phyloP scores from a whole-genome alignment of 352 stramenopile species.

The Phytophthora macrochlamydospora region DNA sequence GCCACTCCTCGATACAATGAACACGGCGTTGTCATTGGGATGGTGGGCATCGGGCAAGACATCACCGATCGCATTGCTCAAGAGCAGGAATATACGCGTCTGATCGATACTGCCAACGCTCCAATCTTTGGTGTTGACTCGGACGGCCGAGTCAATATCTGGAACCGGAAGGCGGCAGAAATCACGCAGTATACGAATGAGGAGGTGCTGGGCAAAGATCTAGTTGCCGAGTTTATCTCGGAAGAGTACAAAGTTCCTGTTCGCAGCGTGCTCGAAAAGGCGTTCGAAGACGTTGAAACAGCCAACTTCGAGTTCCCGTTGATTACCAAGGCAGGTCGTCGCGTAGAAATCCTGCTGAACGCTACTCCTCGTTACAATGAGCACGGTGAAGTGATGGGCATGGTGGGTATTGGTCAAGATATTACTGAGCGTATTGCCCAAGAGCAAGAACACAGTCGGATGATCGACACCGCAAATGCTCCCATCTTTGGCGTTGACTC shows the following conservation, averaged over 20 bases:
- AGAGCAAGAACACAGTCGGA: conserved; percentile 2
- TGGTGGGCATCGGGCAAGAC: conserved; percentile 12
- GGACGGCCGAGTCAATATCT: conserved; percentile 45
- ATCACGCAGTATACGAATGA: conserved; percentile 58
- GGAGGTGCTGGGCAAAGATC: conserved; percentile 48
- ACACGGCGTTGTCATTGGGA: not conserved
- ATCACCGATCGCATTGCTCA: conserved; percentile 12
- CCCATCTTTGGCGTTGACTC: conserved; percentile 63
- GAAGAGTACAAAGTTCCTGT: conserved; percentile 29
- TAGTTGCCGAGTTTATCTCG: conserved; percentile 46
- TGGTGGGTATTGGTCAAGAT: not conserved
- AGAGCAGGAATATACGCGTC: conserved; percentile 21
- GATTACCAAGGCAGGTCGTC: conserved; percentile 32
- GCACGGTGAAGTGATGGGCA: conserved; percentile 7
- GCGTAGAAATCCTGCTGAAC: conserved; percentile 45
- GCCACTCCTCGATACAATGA: conserved; percentile 7
- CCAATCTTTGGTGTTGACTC: conserved; percentile 57
- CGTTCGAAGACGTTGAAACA: not conserved
- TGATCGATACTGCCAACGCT: conserved; percentile 43
- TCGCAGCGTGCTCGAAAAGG: conserved; percentile 13
- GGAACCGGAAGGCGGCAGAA: conserved; percentile 66
- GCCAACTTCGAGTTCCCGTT: conserved; percentile 11
- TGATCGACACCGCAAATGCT: conserved; percentile 27
- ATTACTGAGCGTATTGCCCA: not conserved
- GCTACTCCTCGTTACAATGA: conserved; percentile 11